These are phyloP conservation scores for Isoetes engelmannii DNA, from an alignment of 83 land plant genomes.

Conservation along the genomic window DNA sequence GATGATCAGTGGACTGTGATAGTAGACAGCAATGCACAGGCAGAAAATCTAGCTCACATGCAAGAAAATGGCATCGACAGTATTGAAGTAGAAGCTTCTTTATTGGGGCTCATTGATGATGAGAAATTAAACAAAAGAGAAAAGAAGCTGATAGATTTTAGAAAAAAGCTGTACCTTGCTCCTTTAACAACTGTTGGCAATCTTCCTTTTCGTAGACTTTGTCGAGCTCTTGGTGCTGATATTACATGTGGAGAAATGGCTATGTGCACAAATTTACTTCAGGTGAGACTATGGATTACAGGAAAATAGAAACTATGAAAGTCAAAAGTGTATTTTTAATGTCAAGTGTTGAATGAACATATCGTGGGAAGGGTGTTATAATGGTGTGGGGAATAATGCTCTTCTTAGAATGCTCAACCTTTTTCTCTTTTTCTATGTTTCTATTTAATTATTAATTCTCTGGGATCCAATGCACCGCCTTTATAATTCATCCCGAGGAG, in stretches of 20 bases:
- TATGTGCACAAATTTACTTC: constrained; percentile 87
- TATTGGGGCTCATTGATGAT: background rate
- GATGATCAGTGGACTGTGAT: too few species aligned
- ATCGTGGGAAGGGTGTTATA: background rate
- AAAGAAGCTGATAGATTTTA: constrained; percentile 83
- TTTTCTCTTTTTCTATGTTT: background rate
- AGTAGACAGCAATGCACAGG: too few species aligned
- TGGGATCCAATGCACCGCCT: background rate
- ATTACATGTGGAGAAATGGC: constrained; percentile 99
- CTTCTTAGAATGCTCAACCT: background rate
- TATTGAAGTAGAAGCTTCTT: constrained; percentile 29
- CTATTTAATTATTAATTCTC: background rate
- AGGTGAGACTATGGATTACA: constrained; percentile 35
- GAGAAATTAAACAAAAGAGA: constrained; percentile 62
- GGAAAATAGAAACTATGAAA: background rate
- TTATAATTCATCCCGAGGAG: background rate
- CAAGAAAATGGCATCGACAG: background rate
- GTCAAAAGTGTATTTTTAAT: too few species aligned
- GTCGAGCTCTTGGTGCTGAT: constrained; percentile 84
- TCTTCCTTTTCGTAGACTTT: constrained; percentile 83
- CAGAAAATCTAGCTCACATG: background rate
- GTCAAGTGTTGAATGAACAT: too few species aligned
- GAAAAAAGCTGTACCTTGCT: constrained; percentile 83
- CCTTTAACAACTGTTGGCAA: constrained; percentile 96
- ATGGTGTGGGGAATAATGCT: background rate